Evolutionary conservation across 1,284 basidiomycete species (phyloP).

Genomic region (Ustilago trichophora): DNA sequence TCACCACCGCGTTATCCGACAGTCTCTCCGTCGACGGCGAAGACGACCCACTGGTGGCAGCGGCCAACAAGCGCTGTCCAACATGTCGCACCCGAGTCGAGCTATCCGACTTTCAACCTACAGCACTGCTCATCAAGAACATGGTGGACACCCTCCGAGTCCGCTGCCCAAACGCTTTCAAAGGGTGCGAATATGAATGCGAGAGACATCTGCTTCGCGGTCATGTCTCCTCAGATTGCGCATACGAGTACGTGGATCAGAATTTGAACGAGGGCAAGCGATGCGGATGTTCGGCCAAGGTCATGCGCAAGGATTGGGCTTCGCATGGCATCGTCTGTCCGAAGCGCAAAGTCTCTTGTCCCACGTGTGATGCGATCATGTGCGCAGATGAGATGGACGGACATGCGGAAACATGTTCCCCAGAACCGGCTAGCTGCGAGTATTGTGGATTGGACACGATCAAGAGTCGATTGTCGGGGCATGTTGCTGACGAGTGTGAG

Average conservation of each 20-base stretch:
- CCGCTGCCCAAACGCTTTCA: conserved; percentile 44
- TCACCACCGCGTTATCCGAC: conserved; percentile 31
- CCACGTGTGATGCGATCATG: conserved; percentile 20
- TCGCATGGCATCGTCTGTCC: conserved; percentile 29
- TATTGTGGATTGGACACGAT: conserved; percentile 19
- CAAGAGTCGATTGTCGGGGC: conserved; percentile 25
- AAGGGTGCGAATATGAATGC: conserved; percentile 45
- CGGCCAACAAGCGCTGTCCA: conserved; percentile 24
- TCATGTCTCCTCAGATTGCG: conserved; percentile 42
- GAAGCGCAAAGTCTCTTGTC: conserved; percentile 26
- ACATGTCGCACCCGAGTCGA: conserved; percentile 37
- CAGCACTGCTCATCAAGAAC: conserved; percentile 50
- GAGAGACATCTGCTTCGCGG: conserved; percentile 40
- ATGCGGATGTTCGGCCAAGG: conserved; percentile 48
- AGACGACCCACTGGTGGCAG: neutral
- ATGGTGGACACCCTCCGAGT: conserved; percentile 56
- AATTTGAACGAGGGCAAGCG: conserved; percentile 22
- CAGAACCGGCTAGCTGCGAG: conserved; percentile 31
- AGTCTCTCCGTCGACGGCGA: too few species aligned
- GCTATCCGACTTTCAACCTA: conserved; percentile 34
- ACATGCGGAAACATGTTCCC: conserved; percentile 24
- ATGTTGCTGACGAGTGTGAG: conserved; percentile 27
- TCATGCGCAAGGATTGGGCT: conserved; percentile 55
- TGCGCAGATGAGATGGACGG: conserved; percentile 25
- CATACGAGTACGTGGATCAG: conserved; percentile 46